phyloP scores from a whole-genome alignment of 805 yeast species.

The Cyberlindnera sargentensis region DNA sequence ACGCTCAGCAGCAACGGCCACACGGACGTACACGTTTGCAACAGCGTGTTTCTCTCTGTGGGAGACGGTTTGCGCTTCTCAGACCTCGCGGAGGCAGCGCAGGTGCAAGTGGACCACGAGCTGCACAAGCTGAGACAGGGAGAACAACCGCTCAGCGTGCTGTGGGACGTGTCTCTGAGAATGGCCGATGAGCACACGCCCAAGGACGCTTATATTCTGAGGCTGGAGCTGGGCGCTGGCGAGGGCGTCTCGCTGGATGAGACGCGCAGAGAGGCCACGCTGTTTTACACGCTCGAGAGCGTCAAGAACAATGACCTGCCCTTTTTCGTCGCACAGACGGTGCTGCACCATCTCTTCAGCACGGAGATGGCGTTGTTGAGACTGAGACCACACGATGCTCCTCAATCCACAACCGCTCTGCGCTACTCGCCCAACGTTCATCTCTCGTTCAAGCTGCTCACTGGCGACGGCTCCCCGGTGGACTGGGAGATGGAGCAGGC shows the following conservation, averaged over 20 bases:
- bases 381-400: slow-evolving; percentile 5
- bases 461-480: slow-evolving; percentile 60
- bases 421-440: slow-evolving; percentile 55
- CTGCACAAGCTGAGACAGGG: slow-evolving; percentile 21
- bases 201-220: slow-evolving; percentile 28
- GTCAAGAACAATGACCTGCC: slow-evolving; percentile 58
- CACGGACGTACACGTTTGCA: slow-evolving; percentile 34
- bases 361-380: slow-evolving; percentile 31
- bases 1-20: slow-evolving; percentile 31
- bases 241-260: slow-evolving; percentile 40
- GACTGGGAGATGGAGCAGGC: slow-evolving; percentile 68
- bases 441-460: slow-evolving; percentile 65
- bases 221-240: slow-evolving; percentile 32
- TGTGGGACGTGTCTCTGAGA: slow-evolving; percentile 28
- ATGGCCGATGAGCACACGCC: slow-evolving; percentile 15
- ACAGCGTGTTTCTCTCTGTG: slow-evolving; percentile 36
- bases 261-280: slow-evolving; percentile 30
- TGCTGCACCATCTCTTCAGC: slow-evolving; percentile 38
- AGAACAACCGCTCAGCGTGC: slow-evolving; percentile 21
- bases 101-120: slow-evolving; percentile 38
- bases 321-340: slow-evolving; percentile 47
- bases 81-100: slow-evolving; percentile 54
- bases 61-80: slow-evolving; percentile 49
- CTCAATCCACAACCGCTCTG: slow-evolving; percentile 24
- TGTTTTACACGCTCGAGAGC: slow-evolving; percentile 36